Evolutionary conservation across 2,329 filamentous ascomycete genomes (phyloP).

Genomic region (Ascochyta rabiei): DNA sequence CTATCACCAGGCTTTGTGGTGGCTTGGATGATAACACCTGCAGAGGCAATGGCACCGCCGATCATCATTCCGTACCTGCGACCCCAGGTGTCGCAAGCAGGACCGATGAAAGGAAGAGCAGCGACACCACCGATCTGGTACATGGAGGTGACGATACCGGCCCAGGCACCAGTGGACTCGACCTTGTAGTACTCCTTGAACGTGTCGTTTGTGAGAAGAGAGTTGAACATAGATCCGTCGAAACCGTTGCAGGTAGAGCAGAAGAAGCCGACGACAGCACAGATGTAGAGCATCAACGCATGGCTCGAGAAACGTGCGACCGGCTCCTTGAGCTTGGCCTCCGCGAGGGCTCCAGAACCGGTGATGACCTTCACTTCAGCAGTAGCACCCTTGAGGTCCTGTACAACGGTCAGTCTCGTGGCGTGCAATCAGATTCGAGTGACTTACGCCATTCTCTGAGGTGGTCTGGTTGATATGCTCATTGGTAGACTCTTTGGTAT

Average conservation of each 20-base stretch:
- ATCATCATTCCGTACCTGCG: constrained; percentile 57
- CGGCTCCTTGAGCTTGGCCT: constrained; percentile 62
- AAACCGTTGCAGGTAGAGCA: constrained; percentile 63
- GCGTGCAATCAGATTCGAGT: neutral
- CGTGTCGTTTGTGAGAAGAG: constrained; percentile 53
- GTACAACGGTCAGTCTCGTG: neutral
- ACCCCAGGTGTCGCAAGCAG: constrained; percentile 53
- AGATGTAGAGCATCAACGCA: constrained; percentile 32
- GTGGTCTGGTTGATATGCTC: constrained; percentile 15
- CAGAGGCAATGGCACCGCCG: constrained; percentile 56
- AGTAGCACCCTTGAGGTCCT: constrained; percentile 23
- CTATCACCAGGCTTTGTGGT: constrained; percentile 51
- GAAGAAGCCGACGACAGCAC: constrained; percentile 46
- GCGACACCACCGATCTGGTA: constrained; percentile 56
- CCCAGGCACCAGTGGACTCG: constrained; percentile 51
- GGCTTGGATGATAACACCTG: constrained; percentile 57
- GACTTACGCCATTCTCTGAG: constrained; percentile 25
- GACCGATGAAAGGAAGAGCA: constrained; percentile 56
- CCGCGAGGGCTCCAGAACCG: constrained; percentile 61
- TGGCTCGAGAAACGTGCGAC: constrained; percentile 33
- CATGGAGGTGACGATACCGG: constrained; percentile 54
- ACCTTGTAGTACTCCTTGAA: constrained; percentile 54
- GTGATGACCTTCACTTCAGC: constrained; percentile 54
- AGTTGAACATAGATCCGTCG: constrained; percentile 63
- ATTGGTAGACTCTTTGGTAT: constrained; percentile 18